Evolutionary conservation across 2,329 filamentous ascomycete species (phyloP).

Genomic region (Monosporascus cannonballus): DNA sequence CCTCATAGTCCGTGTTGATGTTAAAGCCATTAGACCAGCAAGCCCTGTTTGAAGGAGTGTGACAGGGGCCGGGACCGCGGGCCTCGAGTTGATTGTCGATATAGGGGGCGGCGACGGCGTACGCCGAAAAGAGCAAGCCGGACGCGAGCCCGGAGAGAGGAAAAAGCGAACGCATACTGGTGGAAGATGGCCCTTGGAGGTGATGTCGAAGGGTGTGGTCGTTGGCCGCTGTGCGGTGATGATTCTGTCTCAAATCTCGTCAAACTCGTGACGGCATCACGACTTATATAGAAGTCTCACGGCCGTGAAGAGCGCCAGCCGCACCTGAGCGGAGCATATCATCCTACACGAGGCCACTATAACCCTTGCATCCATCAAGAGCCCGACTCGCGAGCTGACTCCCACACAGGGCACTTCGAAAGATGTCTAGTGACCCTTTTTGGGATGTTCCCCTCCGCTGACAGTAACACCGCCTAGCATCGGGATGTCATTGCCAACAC

Average conservation of each 20-base stretch:
- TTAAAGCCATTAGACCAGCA: slow-evolving; percentile 19
- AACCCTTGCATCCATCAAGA: not conserved
- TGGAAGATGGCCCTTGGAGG: not conserved
- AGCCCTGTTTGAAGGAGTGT: slow-evolving; percentile 15
- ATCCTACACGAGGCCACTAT: not conserved
- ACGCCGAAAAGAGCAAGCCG: not conserved
- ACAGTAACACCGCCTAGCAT: not conserved
- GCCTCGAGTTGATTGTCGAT: slow-evolving; percentile 2
- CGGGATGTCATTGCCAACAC: not conserved
- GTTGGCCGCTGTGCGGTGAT: not conserved
- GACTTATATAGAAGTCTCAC: not conserved
- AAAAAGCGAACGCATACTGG: not conserved
- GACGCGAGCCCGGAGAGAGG: not conserved
- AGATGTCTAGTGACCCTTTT: not conserved
- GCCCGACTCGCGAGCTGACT: not conserved
- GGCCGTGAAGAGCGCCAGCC: not conserved
- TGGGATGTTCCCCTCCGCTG: not conserved
- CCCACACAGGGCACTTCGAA: not conserved
- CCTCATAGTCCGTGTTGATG: slow-evolving; percentile 22
- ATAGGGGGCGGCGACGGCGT: slow-evolving; percentile 4
- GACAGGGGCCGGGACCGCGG: slow-evolving; percentile 7
- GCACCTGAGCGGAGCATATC: too few species aligned
- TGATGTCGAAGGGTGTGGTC: not conserved
- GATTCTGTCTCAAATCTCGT: not conserved
- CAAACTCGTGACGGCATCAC: not conserved